A percentile compares a stretch with the other conserved stretches of the same genome.
Conservation (phyloP, 1,139 yeast species). For the Kodamaea suecica region DNA sequence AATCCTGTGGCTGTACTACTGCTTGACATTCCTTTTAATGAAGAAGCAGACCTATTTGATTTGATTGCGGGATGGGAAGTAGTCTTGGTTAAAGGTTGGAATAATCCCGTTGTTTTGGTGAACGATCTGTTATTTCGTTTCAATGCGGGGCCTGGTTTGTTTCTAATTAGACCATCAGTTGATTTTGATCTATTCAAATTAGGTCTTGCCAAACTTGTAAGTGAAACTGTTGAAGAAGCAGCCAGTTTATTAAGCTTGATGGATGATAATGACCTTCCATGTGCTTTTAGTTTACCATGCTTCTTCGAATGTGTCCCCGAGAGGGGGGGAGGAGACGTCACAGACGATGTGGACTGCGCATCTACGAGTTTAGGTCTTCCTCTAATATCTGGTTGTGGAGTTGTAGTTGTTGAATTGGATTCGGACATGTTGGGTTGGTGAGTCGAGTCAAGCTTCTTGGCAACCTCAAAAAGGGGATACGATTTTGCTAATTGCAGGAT, state of each 20-base stretch:
- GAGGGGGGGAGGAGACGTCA: slow-evolving; percentile 4
- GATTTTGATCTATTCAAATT: slow-evolving; percentile 41
- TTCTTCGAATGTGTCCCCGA: slow-evolving; percentile 2
- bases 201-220: slow-evolving; percentile 32
- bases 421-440: not conserved
- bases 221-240: slow-evolving; percentile 13
- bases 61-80: slow-evolving; percentile 23
- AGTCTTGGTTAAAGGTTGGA: slow-evolving; percentile 41
- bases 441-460: too few species aligned
- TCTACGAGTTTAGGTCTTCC: slow-evolving; percentile 9
- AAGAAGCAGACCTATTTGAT: slow-evolving; percentile 33
- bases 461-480: too few species aligned
- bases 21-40: slow-evolving; percentile 31
- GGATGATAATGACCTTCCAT: slow-evolving; percentile 35
- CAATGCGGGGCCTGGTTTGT: slow-evolving; percentile 20
- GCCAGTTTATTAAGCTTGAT: slow-evolving; percentile 26
- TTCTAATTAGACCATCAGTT: slow-evolving; percentile 37
- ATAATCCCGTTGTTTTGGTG: slow-evolving; percentile 33
- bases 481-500: too few species aligned
- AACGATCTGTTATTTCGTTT: slow-evolving; percentile 39
- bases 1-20: slow-evolving; percentile 25
- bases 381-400: slow-evolving; percentile 7
- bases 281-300: slow-evolving; percentile 18
- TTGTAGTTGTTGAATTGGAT: not conserved
- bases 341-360: slow-evolving; percentile 5